Base-by-base conservation (phyloP, 2,329 filamentous ascomycete genomes). In the Eurotiales sp. region DNA sequence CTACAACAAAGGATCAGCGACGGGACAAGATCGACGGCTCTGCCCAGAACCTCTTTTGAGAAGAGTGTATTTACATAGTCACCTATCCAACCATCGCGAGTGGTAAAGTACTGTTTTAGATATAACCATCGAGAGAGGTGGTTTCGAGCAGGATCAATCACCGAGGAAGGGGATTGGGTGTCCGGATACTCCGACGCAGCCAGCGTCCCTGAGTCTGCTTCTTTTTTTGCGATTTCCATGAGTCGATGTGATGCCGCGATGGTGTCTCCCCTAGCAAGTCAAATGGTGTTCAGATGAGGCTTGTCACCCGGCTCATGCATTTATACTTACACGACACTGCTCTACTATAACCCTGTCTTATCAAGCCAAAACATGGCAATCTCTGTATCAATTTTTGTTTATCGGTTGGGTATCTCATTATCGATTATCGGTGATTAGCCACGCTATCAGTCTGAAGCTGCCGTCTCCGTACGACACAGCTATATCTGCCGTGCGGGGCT, bases 51-150 rank as follows among this genome's bases (percentile, higher is more conserved):
- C n/a, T 12, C 39, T n/a, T 14, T 23, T 3, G 22, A 41, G 10
- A 4, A 32, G 36, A 1, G 11, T 3, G 10, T 19, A 12, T 49
- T n/a, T 55, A 62, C 60, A 58, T 80, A 81, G 34, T 66, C 65
- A 22, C 78, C 77, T 44, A 81, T 64, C 52, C 79, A 71, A 15
- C 77, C 77, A 19, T 77, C 72, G 12, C 52, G 54, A 21, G 57
- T 59, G 1, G 56, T 60, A 39, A 64, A 53, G 44, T 64, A 63
- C 17, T 55, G 59, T 37, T 34, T 50, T 58, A 61, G 55, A 34
- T 61, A 59, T 27, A 53, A 49, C 59, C 57, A 59, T 54, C 50
- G 53, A 4, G 59, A 54, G 21, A 17, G 51, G 51, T 48, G 52
- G 17, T n/a, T 30, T 19, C 25, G 23, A 5, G 19, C 46, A 6